Base-by-base conservation (phyloP, 2,329 filamentous ascomycete genomes). In the Hymenoscyphus occultus region DNA sequence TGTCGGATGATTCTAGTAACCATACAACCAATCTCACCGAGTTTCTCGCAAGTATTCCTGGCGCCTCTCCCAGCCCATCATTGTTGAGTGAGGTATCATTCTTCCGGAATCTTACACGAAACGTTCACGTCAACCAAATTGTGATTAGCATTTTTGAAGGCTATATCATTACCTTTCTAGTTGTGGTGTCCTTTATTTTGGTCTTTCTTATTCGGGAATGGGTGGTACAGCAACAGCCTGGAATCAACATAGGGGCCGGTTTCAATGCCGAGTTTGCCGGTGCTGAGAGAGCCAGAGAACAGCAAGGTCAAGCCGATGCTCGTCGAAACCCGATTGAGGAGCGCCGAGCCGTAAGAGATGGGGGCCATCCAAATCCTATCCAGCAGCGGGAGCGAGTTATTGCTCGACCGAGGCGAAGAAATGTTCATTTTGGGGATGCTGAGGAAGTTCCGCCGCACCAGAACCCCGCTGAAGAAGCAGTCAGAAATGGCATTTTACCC, bases 171-270 rank as follows among this genome's bases (percentile, higher is more conserved):
- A 99, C 94, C 0, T 80, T 97, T 5, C 80, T 96, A 12, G 92
- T 98, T 60, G 94, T 99, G 7, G 84, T 97, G 56, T 93, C 90
- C 65, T 99, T 98, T 77, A 97, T 99, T 65, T 80, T 99, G n/a
- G 88, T 99, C 54, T 99, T 99, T 71, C 80, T 99, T 3, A 97
- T 99, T 58, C 83, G 96, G 58, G 95, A 99, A 79, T 99, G 97
- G 84, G 95, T 99, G 60, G 93, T 99, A 10, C 95, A 99, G 76
- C 95, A 99, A 76, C 95, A 99, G 75, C 95, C 94, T 5, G 89
- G 93, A 69, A 90, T 95, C 71, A 96, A 96, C 72, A 89, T 95
- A 81, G 89, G 87, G 0, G 89, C 72, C 78, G 69, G 79, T 75
- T 73, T 81, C 77, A 66, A 80, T 78, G 72, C 84, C 9, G 85